Evolutionary conservation across 768 basidiomycete genomes (phyloP).

Genomic region (Trametopsis cervina): DNA sequence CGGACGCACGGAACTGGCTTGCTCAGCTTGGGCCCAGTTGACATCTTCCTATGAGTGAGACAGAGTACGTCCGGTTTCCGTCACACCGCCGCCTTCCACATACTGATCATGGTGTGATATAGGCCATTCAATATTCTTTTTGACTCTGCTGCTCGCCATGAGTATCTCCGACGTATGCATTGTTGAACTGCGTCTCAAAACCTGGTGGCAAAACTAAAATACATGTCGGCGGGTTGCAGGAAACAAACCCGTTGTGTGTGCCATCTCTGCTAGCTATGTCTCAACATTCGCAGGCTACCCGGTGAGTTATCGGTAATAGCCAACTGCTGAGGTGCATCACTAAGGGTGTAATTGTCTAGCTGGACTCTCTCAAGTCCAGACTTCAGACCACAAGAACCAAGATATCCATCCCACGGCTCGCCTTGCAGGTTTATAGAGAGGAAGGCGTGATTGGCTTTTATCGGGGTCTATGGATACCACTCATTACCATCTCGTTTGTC

Average conservation of each 20-base stretch:
- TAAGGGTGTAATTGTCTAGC: too few relatives aligned
- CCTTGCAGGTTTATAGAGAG: conserved; percentile 69
- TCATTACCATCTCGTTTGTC: conserved; percentile 94
- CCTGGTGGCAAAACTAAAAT: neutral
- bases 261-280: conserved; percentile 85
- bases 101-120: neutral
- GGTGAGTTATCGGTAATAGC: conserved; percentile 31
- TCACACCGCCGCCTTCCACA: neutral
- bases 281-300: conserved; percentile 93
- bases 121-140: conserved; percentile 59
- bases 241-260: conserved; percentile 85
- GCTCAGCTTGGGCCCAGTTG: conserved; percentile 45
- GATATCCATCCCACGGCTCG: conserved; percentile 66
- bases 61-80: conserved; percentile 34
- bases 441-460: conserved; percentile 89
- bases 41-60: conserved; percentile 75
- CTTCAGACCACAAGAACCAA: conserved; percentile 78
- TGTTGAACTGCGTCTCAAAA: neutral
- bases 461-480: conserved; percentile 85
- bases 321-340: too few relatives aligned
- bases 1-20: conserved; percentile 69
- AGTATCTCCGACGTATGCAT: conserved; percentile 57
- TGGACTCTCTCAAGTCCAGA: conserved; percentile 93
- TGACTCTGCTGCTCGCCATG: conserved; percentile 54
- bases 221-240: conserved; percentile 32